Percentiles rank a stretch among this genome's conserved stretches.
These are phyloP conservation scores for Beauveria caledonica DNA, from an alignment of 2,329 filamentous ascomycete species.

Conservation along the genomic window DNA sequence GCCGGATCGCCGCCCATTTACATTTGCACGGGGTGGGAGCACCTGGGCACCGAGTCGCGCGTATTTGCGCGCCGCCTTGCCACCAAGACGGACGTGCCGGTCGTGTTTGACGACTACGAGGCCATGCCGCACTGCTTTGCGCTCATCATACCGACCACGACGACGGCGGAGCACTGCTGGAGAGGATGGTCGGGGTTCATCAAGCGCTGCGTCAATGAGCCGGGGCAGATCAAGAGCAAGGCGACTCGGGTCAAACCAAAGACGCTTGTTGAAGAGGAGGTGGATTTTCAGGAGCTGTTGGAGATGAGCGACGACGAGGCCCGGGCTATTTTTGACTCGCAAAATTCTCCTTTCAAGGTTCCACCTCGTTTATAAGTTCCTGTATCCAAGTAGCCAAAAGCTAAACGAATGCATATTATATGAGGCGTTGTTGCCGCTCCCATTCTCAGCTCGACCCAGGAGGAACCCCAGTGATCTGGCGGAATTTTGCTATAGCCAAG, in stretches of 20 bases:
- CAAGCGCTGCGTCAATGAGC: constrained; percentile 28
- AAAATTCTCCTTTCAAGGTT: constrained; percentile 15
- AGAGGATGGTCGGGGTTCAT: constrained; percentile 51
- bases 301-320: constrained; percentile 16
- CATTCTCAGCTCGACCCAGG: no score
- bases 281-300: constrained; percentile 37
- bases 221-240: constrained; percentile 26
- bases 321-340: constrained; percentile 10
- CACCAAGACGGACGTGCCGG: constrained; percentile 43
- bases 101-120: constrained; percentile 66
- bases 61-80: constrained; percentile 50
- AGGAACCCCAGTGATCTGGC: no score
- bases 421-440: background rate
- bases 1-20: constrained; percentile 55
- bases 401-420: no score
- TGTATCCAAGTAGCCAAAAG: background rate
- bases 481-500: background rate
- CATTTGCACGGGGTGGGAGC: constrained; percentile 62
- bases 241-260: constrained; percentile 42
- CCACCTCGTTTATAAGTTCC: background rate
- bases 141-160: constrained; percentile 41
- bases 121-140: constrained; percentile 75
- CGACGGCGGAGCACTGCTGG: constrained; percentile 43
- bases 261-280: constrained; percentile 38
- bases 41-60: constrained; percentile 58